phyloP scores from a whole-genome alignment of 2,329 filamentous ascomycete species.

The Nemania sp. region DNA sequence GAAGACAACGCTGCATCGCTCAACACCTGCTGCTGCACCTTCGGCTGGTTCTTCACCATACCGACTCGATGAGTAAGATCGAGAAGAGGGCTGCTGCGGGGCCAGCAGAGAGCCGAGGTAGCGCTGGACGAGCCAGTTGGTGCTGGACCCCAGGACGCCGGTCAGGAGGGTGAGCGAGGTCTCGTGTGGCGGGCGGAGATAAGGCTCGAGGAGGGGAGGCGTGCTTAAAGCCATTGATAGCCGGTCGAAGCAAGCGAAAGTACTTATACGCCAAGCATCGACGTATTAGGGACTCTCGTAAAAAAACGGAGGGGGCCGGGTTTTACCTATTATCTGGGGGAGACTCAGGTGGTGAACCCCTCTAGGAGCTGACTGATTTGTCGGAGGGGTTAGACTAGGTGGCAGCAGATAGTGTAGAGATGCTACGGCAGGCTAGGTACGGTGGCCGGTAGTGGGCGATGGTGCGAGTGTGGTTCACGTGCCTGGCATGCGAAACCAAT shows the following conservation, averaged over 20 bases:
- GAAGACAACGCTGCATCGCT: constrained; percentile 65
- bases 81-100: constrained; percentile 23
- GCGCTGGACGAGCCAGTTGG: constrained; percentile 68
- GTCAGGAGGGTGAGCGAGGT: constrained; percentile 69
- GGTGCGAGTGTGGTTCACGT: constrained; percentile 7
- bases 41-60: constrained; percentile 6
- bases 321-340: not conserved
- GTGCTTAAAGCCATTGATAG: constrained; percentile 54
- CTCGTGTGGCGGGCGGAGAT: constrained; percentile 61
- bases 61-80: constrained; percentile 8
- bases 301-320: not conserved
- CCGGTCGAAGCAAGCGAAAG: not conserved
- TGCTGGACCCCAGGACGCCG: constrained; percentile 65
- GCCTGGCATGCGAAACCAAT: not conserved
- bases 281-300: constrained; percentile 5
- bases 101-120: constrained; percentile 56
- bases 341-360: not conserved
- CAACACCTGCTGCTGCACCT: constrained; percentile 24
- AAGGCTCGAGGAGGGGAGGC: constrained; percentile 68
- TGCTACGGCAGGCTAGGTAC: not conserved
- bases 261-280: not conserved
- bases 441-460: not conserved
- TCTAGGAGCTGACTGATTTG: not conserved
- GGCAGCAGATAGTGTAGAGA: not conserved
- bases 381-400: constrained; percentile 17